Conservation (phyloP, 2,329 filamentous ascomycete species). For the Exophiala calicioides region DNA sequence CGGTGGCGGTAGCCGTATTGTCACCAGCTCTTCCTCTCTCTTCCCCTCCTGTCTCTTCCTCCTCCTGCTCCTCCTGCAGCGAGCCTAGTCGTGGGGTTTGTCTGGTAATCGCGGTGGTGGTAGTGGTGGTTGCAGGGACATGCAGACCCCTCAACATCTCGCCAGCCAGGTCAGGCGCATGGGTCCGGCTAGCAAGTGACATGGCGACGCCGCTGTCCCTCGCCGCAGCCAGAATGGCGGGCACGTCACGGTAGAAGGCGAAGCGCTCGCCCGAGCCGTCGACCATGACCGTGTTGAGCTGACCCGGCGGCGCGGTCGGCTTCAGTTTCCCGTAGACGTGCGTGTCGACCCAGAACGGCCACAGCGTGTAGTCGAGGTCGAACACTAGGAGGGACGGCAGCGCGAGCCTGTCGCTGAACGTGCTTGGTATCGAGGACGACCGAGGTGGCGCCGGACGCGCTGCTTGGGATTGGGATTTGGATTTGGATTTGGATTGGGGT, state of each 20-base stretch:
- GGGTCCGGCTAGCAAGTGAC: conserved; percentile 77
- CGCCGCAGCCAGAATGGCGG: conserved; percentile 65
- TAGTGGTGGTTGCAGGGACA: conserved; percentile 45
- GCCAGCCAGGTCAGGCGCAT: conserved; percentile 74
- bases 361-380: conserved; percentile 97
- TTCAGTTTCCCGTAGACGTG: conserved; percentile 78
- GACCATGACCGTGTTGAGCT: conserved; percentile 23
- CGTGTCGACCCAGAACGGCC: conserved; percentile 98
- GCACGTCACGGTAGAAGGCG: conserved; percentile 70
- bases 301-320: conserved; percentile 49
- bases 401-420: conserved; percentile 66
- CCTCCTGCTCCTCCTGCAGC: conserved; percentile 32
- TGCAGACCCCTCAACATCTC: conserved; percentile 78
- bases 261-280: conserved; percentile 63
- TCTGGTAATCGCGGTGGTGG: conserved; percentile 21
- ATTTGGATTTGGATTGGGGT: conserved; percentile 9
- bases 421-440: conserved; percentile 36
- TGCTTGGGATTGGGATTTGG: conserved; percentile 7
- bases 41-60: conserved; percentile 33
- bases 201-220: conserved; percentile 57
- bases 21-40: conserved; percentile 48
- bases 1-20: conserved; percentile 74
- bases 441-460: conserved; percentile 1
- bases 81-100: too few species aligned
- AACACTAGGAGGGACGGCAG: conserved; percentile 85